Evolutionary conservation across 345 rosid genomes (phyloP), one percentile per base, ranked within the genome.

Genomic region (Euphorbia lathyris): DNA sequence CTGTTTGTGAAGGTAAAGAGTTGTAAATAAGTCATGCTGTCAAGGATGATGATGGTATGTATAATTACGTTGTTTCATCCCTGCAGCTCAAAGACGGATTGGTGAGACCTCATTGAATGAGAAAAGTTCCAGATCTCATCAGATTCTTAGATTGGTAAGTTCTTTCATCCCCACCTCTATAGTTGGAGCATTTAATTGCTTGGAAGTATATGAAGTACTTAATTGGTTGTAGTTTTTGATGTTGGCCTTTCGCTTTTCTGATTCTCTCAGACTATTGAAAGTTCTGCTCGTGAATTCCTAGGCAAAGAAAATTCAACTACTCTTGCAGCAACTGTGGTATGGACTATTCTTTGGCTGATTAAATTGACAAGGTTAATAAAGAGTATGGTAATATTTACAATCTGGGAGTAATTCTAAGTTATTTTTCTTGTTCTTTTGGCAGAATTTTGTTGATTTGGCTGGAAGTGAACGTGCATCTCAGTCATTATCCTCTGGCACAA

Each of bases 401-500:
- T 9, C 61, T 55, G 45, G 53, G 20, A 73, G 43, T 58, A 17
- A 71, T 61, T 47, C 4, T 3, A 32, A 72, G 38, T 75, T 72
- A 60, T 50, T 76, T n/a, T 34, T 34, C 38, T 34, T 34, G 38
- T 30, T 67, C 73, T 66, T 42, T 65, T 52, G 83, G 81, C 85
- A 95, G 97, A 90, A 92, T 69, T 95, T 95, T 77, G 79, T 94
- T 71, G 98, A 94, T 80, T 78, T 94, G 87, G 98, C 98, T 29
- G 98, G 98, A 65, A 94, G 97, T 66, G 98, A 94, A 77, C 93
- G 97, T 13, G 98, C 98, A 65, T 94, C 97, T 51, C 98, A 94
- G 79, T 76, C 97, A 63, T 77, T 86, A 68, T 92, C 98, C 69
- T 84, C 93, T 67, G 98, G 97, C 30, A 71, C 96, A 48, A 86